These are phyloP conservation scores for Stygiomarasmius scandens DNA, from an alignment of 1,284 basidiomycete genomes.

Conservation along the genomic window DNA sequence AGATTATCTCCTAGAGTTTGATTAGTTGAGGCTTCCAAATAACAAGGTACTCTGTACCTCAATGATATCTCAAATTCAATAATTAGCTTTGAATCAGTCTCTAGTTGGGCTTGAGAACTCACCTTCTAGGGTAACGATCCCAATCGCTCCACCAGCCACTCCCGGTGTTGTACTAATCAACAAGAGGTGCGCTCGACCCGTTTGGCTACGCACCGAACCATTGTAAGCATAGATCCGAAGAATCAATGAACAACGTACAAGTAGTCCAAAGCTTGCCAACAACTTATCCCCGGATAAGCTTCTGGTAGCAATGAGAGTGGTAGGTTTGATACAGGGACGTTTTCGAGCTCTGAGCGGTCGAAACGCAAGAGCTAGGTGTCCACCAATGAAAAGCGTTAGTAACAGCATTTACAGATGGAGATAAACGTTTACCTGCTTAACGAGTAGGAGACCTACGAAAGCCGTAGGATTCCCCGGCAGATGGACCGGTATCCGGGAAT, in stretches of 20 bases:
- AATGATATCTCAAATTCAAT: constrained; percentile 43
- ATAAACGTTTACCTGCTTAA: constrained; percentile 70
- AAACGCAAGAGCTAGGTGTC: constrained; percentile 84
- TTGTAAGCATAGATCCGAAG: constrained; percentile 26
- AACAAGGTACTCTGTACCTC: neutral
- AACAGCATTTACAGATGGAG: no score
- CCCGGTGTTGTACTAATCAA: constrained; percentile 87
- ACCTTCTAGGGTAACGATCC: constrained; percentile 75
- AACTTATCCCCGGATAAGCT: constrained; percentile 85
- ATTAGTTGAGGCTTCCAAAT: no score
- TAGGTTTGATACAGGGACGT: constrained; percentile 76
- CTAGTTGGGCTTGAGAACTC: neutral
- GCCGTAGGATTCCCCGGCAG: constrained; percentile 73
- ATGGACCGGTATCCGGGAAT: constrained; percentile 93
- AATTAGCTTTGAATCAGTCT: neutral
- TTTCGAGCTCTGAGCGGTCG: constrained; percentile 73
- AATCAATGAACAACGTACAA: constrained; percentile 60
- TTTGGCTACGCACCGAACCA: constrained; percentile 68
- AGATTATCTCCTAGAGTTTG: constrained; percentile 67
- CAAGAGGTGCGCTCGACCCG: constrained; percentile 91
- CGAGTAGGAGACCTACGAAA: constrained; percentile 86
- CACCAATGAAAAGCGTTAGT: no score
- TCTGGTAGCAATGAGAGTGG: constrained; percentile 87
- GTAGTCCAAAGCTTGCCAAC: constrained; percentile 85
- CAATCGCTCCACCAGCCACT: constrained; percentile 76